A percentile compares a stretch with the other conserved stretches of the same genome.
Evolutionary conservation across 2,329 filamentous ascomycete genomes (phyloP).

Genomic region (Cylindrodendrum hubeiense): DNA sequence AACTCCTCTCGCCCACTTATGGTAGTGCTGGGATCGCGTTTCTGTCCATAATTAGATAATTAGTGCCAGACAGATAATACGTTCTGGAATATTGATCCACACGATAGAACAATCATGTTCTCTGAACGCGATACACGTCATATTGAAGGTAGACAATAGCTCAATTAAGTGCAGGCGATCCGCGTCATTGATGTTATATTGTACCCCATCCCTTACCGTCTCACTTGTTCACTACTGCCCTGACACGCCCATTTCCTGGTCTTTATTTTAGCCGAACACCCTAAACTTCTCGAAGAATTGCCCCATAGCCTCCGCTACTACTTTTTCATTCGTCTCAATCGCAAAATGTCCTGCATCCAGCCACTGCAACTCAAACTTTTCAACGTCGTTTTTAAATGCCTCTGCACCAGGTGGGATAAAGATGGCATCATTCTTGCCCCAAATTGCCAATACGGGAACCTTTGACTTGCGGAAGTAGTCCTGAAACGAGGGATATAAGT

Average conservation of each 20-base stretch:
- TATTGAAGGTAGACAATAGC: too few species aligned
- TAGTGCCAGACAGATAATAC: too few species aligned
- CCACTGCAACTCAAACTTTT: conserved; percentile 3
- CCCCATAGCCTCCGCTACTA: not conserved
- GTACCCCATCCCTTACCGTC: too few species aligned
- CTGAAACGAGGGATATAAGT: conserved; percentile 67
- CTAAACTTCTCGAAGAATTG: conserved; percentile 4
- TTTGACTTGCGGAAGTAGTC: conserved; percentile 63
- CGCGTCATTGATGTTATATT: too few species aligned
- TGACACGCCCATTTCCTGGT: too few species aligned
- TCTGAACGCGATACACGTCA: too few species aligned
- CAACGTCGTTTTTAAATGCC: conserved; percentile 1
- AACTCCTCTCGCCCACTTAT: too few species aligned
- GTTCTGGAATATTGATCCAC: too few species aligned
- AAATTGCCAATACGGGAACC: conserved; percentile 67
- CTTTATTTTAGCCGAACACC: not conserved
- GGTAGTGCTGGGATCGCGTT: too few species aligned
- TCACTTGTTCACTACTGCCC: not conserved
- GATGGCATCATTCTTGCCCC: conserved; percentile 59
- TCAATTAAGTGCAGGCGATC: too few species aligned
- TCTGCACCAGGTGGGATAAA: conserved; percentile 6
- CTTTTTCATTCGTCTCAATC: conserved; percentile 8
- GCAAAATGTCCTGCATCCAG: conserved; percentile 13
- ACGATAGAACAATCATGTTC: too few species aligned
- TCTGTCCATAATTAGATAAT: too few species aligned